phyloP scores from a whole-genome alignment of 352 stramenopile species.

The Globisporangium alternatum region DNA sequence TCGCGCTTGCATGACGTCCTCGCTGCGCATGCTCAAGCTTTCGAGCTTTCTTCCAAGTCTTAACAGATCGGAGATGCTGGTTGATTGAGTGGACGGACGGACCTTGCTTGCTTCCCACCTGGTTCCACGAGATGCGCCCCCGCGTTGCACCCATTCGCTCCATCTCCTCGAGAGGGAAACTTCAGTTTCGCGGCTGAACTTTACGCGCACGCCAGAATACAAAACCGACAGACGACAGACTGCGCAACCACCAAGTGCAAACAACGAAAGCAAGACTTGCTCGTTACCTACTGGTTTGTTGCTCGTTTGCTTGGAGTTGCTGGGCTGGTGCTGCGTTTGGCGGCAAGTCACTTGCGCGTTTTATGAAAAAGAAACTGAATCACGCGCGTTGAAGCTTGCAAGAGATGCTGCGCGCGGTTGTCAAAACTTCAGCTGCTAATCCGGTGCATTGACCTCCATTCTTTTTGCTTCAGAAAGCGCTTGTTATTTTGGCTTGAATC shows the following conservation, averaged over 20 bases:
- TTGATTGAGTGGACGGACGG: too few species aligned
- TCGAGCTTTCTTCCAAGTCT: neutral
- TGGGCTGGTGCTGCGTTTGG: neutral
- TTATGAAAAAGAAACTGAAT: constrained; percentile 6
- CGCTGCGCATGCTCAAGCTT: neutral
- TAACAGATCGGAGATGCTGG: too few species aligned
- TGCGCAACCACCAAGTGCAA: neutral
- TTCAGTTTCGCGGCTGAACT: constrained; percentile 13
- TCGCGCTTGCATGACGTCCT: neutral
- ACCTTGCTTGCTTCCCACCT: neutral
- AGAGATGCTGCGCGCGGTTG: constrained; percentile 6
- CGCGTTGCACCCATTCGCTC: neutral
- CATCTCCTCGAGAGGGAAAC: constrained; percentile 8
- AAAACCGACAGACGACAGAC: too few species aligned
- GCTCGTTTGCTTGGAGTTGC: too few species aligned
- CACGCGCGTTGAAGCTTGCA: constrained; percentile 5
- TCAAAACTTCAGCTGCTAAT: constrained; percentile 7
- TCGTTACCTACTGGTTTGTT: neutral
- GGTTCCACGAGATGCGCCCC: neutral
- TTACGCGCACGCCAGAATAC: neutral
- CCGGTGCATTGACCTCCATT: neutral
- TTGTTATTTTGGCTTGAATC: neutral
- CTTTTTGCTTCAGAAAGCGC: neutral
- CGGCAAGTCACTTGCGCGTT: constrained; percentile 1
- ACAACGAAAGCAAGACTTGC: neutral